Base-by-base conservation (phyloP, 208 protist genomes). In the Trypanosoma scelopori region DNA sequence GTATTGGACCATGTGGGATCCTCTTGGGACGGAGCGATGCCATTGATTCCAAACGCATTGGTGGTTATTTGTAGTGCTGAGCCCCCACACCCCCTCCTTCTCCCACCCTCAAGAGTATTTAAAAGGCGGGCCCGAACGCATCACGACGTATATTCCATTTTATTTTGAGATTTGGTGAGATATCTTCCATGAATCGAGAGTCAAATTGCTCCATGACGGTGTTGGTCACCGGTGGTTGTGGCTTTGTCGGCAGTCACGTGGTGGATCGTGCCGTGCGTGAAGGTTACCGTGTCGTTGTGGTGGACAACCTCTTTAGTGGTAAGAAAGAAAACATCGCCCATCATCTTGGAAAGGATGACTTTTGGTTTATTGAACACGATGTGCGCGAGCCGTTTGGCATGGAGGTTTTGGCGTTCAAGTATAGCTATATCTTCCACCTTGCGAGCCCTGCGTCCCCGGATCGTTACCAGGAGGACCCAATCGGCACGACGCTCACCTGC, bases 181-280 rank as follows among this genome's bases (percentile, higher is more conserved):
- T n/a, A n/a, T n/a, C n/a, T n/a, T n/a, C n/a, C n/a, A n/a, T n/a
- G n/a, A n/a, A n/a, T n/a, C n/a, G n/a, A n/a, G n/a, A n/a, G n/a
- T n/a, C n/a, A 25, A 62, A 56, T 42, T 30, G 13, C 20, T 7
- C 46, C 35, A 76, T 74, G 59, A 67, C 60, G 13, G 72, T 94
- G 13, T 63, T 97, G 1, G 75, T 98, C 22, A 98, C 97, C 13
- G 98, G 98, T 16, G 98, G 97, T 20, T 80, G 88, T 1, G 97
- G 97, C 13, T 99, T 99, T 82, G 69, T 99, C 32, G 97, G 97
- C n/a, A 97, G 89, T 32, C 89, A 98, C 66, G 59, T 97, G 4
- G 74, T 97, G 22, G 87, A 97, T 28, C 64, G 81, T 16, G 74
- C 96, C 12, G 82, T 97, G 65, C 41, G 22, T 39, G 65, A 89